Base-by-base conservation (phyloP, 768 basidiomycete species). In the Termitomyces sp. region DNA sequence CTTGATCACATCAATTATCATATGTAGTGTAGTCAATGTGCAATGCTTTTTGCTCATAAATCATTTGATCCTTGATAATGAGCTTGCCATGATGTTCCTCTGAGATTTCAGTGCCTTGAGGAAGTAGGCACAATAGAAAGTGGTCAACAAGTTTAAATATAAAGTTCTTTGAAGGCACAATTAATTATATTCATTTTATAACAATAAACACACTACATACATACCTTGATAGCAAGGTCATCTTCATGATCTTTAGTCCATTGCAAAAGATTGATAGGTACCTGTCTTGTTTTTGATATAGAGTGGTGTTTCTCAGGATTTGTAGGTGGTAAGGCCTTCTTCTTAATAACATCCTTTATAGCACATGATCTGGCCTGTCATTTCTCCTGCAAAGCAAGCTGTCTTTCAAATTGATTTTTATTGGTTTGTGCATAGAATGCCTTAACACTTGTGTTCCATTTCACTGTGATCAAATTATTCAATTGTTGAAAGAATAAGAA, bases 351-450 rank as follows among this genome's bases (percentile, higher is more conserved):
- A 7, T 29, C 29, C 29, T 29, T 29, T 7, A 29, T 7, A 29
- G 29, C 29, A 4, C 29, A 7, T 56, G 60, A 52, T 27, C 53
- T 59, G 0, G 63, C 59, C 16, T 62, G 43, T 14, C 52, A 48
- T 9, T 40, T 21, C 12, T 62, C 59, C 12, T 62, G 59, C 2
- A 49, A 46, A 37, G 60, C 59, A n/a, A 65, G 62, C 37, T 65
- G 63, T n/a, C 5, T 12, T 14, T 23, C 41, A 42, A 23, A 42
- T 23, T 23, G 21, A 42, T 42, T 42, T 5, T 42, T 42, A 23
- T 42, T 42, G 5, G 41, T 42, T 12, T 5, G 11, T 21, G 41
- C 41, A 38, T 38, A 38, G 37, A 63, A 56, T n/a, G 21, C 35
- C 50, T 54, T 61, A 52, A 64, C 17, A 35, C n/a, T 46, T 29